Evolutionary conservation across 805 yeast genomes (phyloP).

Genomic region (Candida hispaniensis): DNA sequence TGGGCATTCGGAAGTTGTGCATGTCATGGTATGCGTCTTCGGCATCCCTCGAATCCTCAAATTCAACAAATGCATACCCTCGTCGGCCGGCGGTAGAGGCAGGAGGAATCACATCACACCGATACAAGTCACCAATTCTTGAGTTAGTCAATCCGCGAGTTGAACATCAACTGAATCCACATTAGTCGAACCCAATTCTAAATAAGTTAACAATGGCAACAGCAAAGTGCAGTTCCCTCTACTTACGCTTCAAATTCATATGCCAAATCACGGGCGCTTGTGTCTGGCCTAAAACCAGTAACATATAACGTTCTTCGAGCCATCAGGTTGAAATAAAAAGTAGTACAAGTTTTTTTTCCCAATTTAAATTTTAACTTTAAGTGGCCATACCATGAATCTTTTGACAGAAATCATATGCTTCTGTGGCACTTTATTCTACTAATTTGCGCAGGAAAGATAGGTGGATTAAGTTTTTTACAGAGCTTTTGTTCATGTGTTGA

Average conservation of each 20-base stretch:
- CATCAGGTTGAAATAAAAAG: too few relatives aligned
- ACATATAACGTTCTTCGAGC: constrained; percentile 22
- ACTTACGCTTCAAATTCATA: constrained; percentile 27
- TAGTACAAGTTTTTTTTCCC: too few relatives aligned
- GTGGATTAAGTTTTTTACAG: too few relatives aligned
- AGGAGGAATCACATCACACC: constrained; percentile 28
- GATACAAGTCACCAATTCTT: constrained; percentile 25
- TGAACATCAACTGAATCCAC: constrained; percentile 1
- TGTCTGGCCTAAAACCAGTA: constrained; percentile 22
- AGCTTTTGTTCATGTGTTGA: too few relatives aligned
- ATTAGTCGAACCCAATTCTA: neutral
- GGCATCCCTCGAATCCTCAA: constrained; percentile 27
- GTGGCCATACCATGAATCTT: too few relatives aligned
- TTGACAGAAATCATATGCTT: too few relatives aligned
- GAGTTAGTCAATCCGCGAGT: too few relatives aligned
- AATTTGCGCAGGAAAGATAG: too few relatives aligned
- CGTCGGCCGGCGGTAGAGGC: constrained; percentile 20
- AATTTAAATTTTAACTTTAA: too few relatives aligned
- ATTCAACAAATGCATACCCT: constrained; percentile 28
- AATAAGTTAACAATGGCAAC: neutral
- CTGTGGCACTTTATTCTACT: too few relatives aligned
- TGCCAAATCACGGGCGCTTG: constrained; percentile 28
- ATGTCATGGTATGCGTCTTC: constrained; percentile 28
- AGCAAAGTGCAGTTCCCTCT: neutral
- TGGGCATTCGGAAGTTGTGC: constrained; percentile 23